phyloP scores from a whole-genome alignment of 148 eudicot species.

The Persicaria tinctoria region DNA sequence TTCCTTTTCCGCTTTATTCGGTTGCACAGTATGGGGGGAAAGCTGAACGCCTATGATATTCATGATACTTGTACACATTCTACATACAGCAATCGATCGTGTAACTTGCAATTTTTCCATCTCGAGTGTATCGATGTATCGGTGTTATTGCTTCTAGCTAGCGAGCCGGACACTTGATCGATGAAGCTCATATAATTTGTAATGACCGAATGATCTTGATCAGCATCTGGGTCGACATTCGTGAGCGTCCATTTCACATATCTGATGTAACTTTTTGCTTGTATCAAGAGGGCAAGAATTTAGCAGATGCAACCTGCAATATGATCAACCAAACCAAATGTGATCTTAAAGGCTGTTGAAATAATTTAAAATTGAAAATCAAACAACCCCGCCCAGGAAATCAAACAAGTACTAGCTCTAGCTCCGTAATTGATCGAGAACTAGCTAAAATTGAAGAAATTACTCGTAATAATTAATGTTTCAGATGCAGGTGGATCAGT shows the following conservation, averaged over 20 bases:
- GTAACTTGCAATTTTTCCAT: not conserved
- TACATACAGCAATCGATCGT: constrained; percentile 1
- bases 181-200: not conserved
- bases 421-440: too few species aligned
- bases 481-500: not conserved
- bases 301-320: not conserved
- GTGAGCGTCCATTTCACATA: too few species aligned
- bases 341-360: not conserved
- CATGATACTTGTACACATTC: not conserved
- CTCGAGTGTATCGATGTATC: not conserved
- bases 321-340: not conserved
- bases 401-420: not conserved
- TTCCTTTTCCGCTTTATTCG: not conserved
- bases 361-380: too few species aligned
- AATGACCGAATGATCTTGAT: not conserved
- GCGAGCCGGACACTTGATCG: not conserved
- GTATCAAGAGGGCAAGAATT: not conserved
- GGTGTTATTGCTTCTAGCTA: not conserved
- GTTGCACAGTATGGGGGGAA: not conserved
- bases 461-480: not conserved
- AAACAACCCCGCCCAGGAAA: not conserved
- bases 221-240: too few species aligned
- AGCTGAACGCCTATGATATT: not conserved
- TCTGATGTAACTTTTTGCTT: too few species aligned
- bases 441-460: too few species aligned